phyloP scores from a whole-genome alignment of 1,284 basidiomycete genomes.

The Moesziomyces sp. region DNA sequence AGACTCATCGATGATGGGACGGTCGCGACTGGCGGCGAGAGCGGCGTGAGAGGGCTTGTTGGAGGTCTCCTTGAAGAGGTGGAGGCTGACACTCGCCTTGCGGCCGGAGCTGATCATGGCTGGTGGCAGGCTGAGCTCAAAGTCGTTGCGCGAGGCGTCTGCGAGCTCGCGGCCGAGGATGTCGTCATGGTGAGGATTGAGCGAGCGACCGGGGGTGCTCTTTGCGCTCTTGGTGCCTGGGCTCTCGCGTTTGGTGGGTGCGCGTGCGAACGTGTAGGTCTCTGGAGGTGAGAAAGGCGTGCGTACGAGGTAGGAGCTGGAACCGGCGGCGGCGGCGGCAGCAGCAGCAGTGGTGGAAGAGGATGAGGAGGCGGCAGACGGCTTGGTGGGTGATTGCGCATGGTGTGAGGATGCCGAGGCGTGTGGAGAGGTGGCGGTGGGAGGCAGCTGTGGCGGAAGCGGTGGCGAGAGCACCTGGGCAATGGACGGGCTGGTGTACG shows the following conservation, averaged over 20 bases:
- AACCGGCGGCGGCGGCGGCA: slow-evolving; percentile 11
- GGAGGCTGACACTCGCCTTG: slow-evolving; percentile 61
- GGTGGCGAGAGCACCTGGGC: slow-evolving; percentile 36
- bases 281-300: slow-evolving; percentile 41
- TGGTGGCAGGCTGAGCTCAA: slow-evolving; percentile 48
- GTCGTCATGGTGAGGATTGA: slow-evolving; percentile 26
- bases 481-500: slow-evolving; percentile 40
- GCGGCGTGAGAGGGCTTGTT: slow-evolving; percentile 32
- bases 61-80: slow-evolving; percentile 62
- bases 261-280: slow-evolving; percentile 33
- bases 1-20: slow-evolving; percentile 22
- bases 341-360: not conserved
- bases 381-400: slow-evolving; percentile 14
- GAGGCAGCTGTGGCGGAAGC: slow-evolving; percentile 5
- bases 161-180: slow-evolving; percentile 18
- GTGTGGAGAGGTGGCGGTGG: too few relatives aligned
- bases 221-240: slow-evolving; percentile 43
- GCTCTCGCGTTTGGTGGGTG: slow-evolving; percentile 29
- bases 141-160: slow-evolving; percentile 23
- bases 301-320: slow-evolving; percentile 1
- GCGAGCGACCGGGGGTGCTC: slow-evolving; percentile 47
- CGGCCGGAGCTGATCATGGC: slow-evolving; percentile 57
- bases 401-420: not conserved
- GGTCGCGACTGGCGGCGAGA: slow-evolving; percentile 20
- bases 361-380: slow-evolving; percentile 8